Evolutionary conservation across 352 stramenopile species (phyloP).

Genomic region (Phytophthora parvispora): DNA sequence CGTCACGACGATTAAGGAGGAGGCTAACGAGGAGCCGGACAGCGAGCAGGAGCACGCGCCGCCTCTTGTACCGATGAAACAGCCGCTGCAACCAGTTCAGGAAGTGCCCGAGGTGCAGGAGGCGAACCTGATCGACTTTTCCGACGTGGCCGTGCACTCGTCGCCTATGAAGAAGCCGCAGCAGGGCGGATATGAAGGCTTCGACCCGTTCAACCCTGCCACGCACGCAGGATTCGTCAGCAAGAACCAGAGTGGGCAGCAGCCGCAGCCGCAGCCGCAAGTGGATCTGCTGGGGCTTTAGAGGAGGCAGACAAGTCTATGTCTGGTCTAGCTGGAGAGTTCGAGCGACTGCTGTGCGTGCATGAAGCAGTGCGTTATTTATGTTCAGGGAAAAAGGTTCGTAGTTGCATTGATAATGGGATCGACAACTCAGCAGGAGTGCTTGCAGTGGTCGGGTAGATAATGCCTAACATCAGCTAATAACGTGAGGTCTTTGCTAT

Average conservation of each 20-base stretch:
- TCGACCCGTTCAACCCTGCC: conserved; percentile 57
- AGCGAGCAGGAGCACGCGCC: conserved; percentile 29
- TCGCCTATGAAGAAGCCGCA: conserved; percentile 40
- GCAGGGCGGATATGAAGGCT: conserved; percentile 30
- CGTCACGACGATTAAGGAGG: conserved; percentile 24
- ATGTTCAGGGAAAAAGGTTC: conserved; percentile 33
- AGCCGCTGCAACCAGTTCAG: conserved; percentile 40
- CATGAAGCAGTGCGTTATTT: conserved; percentile 45
- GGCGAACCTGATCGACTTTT: conserved; percentile 76
- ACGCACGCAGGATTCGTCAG: conserved; percentile 20
- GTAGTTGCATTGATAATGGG: conserved; percentile 23
- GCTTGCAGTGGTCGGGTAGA: conserved; percentile 2
- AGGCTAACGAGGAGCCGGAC: conserved; percentile 31
- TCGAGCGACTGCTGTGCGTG: conserved; percentile 15
- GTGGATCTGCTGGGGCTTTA: conserved; percentile 62
- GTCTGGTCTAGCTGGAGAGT: conserved; percentile 1
- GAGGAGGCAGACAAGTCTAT: neutral
- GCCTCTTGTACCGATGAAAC: conserved; percentile 34
- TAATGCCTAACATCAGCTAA: conserved; percentile 11
- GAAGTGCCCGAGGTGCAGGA: conserved; percentile 44
- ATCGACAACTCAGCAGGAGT: neutral
- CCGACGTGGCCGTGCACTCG: conserved; percentile 60
- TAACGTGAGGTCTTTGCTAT: conserved; percentile 5
- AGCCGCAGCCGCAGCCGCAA: conserved; percentile 25
- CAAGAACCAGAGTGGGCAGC: conserved; percentile 36